Evolutionary conservation across 2,329 filamentous ascomycete species (phyloP), one percentile per base, ranked within the genome.

Genomic region (Stagonosporopsis chrysanthemi): DNA sequence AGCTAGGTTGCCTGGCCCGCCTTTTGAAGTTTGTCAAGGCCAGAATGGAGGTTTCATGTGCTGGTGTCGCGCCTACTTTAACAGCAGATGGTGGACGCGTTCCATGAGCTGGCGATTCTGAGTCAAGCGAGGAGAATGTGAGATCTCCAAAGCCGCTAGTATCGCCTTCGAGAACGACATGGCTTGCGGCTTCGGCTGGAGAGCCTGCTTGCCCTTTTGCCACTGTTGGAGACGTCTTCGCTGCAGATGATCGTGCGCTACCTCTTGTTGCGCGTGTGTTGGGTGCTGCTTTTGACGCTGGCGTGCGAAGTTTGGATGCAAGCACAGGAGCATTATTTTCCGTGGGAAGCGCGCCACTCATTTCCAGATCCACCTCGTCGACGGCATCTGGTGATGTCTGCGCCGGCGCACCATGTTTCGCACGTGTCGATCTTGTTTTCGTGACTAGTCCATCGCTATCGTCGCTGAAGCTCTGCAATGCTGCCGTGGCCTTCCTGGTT

Each of bases 11-110:
- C 57, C 81, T 73, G 7, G 80, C 71, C 53, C 81, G 72, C 44
- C 80, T 74, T 64, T 79, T 81, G 75, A 83, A 83, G 55, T 82
- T 82, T 51, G 77, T 78, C 61, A 83, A 69, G n/a, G 79, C 79
- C 6, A 82, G 66, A 12, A 83, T 74, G 14, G 81, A 82, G 11
- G 66, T 77, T 53, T 83, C 81, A 24, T 75, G 72, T 17, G 73
- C 71, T 8, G 80, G 79, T 7, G 80, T 82, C 28, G 72, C 76
- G 42, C 78, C 77, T 28, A 76, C 69, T 61, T 78, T 78, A 44
- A 80, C 67, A 14, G 75, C 75, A n/a, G 79, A 81, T 31, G 75
- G 75, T n/a, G 78, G 78, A 40, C 73, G 71, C 5, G 71, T 75
- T 40, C 72, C 72, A 52, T 73, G 71, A 22, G 69, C 69, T 39